Evolutionary conservation across 2,329 filamentous ascomycete species (phyloP).

Genomic region (Botryotinia narcissicola): DNA sequence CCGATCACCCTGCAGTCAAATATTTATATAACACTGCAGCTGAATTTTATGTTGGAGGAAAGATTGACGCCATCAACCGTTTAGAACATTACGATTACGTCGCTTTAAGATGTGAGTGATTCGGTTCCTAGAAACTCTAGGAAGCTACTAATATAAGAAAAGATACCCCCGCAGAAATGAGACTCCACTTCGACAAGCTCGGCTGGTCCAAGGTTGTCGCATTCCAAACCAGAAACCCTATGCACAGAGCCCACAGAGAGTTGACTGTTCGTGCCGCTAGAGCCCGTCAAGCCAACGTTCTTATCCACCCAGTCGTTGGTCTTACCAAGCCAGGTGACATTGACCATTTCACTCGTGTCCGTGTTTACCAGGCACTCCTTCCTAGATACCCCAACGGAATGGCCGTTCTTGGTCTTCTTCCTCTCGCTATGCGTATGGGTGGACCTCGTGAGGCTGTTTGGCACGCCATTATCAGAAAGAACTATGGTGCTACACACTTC

Average conservation of each 20-base stretch:
- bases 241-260: slow-evolving; percentile 98
- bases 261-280: slow-evolving; percentile 95
- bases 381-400: slow-evolving; percentile 98
- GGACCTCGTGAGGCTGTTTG: slow-evolving; percentile 97
- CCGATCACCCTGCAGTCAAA: slow-evolving; percentile 88
- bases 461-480: slow-evolving; percentile 99
- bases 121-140: background rate
- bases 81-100: slow-evolving; percentile 99
- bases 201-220: slow-evolving; percentile 97
- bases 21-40: slow-evolving; percentile 79
- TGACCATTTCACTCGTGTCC: slow-evolving; percentile 98
- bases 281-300: slow-evolving; percentile 93
- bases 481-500: slow-evolving; percentile 98
- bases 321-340: slow-evolving; percentile 99
- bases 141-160: slow-evolving; percentile 24
- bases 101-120: slow-evolving; percentile 78
- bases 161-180: slow-evolving; percentile 93
- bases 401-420: slow-evolving; percentile 92
- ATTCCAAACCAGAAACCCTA: slow-evolving; percentile 98
- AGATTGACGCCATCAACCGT: slow-evolving; percentile 91
- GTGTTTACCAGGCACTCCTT: slow-evolving; percentile 95
- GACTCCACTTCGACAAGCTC: slow-evolving; percentile 97
- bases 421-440: slow-evolving; percentile 98
- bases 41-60: slow-evolving; percentile 93
- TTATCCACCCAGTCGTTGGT: slow-evolving; percentile 98